phyloP scores from a whole-genome alignment of 2,329 filamentous ascomycete species.

The Tolypocladium album region DNA sequence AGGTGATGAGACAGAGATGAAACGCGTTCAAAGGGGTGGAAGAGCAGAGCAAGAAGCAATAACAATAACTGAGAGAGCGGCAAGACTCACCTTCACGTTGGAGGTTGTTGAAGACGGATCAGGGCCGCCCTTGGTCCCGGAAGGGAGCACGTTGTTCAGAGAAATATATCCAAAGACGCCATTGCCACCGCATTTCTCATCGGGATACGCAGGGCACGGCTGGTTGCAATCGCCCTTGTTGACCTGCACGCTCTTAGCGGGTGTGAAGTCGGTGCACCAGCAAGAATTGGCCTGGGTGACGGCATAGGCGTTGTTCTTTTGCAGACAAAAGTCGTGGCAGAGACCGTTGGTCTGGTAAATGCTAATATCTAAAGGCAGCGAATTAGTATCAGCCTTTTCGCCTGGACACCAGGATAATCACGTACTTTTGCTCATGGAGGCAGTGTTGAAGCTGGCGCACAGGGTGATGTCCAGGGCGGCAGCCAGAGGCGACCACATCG shows the following conservation, averaged over 20 bases:
- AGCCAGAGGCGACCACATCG: constrained; percentile 12
- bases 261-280: constrained; percentile 66
- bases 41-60: not conserved
- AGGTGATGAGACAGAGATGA: not conserved
- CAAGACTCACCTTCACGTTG: constrained; percentile 13
- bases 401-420: not conserved
- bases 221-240: constrained; percentile 38
- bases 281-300: constrained; percentile 55
- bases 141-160: constrained; percentile 35
- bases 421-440: constrained; percentile 19
- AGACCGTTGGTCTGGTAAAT: constrained; percentile 60
- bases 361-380: constrained; percentile 30
- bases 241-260: constrained; percentile 31
- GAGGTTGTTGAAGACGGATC: constrained; percentile 8
- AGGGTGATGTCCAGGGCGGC: constrained; percentile 17
- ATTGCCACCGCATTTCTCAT: constrained; percentile 54
- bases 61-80: not conserved
- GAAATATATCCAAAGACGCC: constrained; percentile 56
- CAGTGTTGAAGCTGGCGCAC: constrained; percentile 28
- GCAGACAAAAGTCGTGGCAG: constrained; percentile 49
- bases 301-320: constrained; percentile 49
- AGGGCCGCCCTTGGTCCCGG: constrained; percentile 38
- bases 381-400: not conserved
- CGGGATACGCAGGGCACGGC: constrained; percentile 57
- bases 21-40: not conserved